Evolutionary conservation across 2,329 filamentous ascomycete genomes (phyloP), one percentile per base, ranked within the genome.

Genomic region (Pseudovirgaria hyperparasitica): DNA sequence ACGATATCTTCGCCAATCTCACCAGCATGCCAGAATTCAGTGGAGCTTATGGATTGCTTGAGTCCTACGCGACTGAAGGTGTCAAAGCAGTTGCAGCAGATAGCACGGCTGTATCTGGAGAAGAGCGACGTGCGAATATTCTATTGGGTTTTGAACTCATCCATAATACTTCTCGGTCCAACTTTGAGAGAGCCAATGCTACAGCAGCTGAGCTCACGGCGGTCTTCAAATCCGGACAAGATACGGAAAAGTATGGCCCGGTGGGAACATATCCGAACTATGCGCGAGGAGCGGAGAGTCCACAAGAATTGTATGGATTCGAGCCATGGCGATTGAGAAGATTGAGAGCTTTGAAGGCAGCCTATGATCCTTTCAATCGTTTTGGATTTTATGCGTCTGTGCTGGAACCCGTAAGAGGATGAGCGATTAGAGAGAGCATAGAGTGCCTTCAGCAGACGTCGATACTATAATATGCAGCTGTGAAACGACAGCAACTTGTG

Each of bases 31-130:
- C 38, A 15, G 13, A 34, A 32, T 19, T 27, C 38, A 50, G 35
- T 58, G 58, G 1, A 48, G 69, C 23, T 64, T 70, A n/a, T n/a
- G n/a, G n/a, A 46, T 62, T 71, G 57, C 65, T 72, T 28, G 68
- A 73, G 39, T 62, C 62, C 3, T 72, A 72, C 44, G 57, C 65
- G 1, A 46, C 42, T 6, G 43, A 58, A 13, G 67, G 58, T 2
- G 57, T 71, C 2, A 40, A 55, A 27, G n/a, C n/a, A n/a, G n/a
- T n/a, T n/a, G 46, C 42, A 0, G 38, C 63, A 20, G 33, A 43
- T 23, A 37, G 34, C 15, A 40, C 43, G 7, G 50, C 54, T 2
- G 53, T 56, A 3, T 63, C 65, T 1, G 70, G 59, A 30, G 53
- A 63, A 11, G 58, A 57, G 43, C 57, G 66, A 2, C 35, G 42